Base-by-base conservation (phyloP, 306 rosid species). In the Quercus suber region DNA sequence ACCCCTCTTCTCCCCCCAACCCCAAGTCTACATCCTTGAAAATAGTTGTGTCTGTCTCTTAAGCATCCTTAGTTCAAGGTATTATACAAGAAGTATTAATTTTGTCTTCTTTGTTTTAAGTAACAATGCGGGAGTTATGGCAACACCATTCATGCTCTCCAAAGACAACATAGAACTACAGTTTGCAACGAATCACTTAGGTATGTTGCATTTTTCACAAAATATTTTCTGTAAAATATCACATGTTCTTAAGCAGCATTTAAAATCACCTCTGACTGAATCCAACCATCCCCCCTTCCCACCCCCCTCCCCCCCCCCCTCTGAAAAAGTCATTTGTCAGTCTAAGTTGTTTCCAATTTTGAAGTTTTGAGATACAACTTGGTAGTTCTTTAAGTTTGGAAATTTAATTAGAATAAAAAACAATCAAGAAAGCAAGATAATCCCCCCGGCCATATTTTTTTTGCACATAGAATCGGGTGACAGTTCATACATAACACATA, bases 81-180 rank as follows among this genome's bases (percentile, higher is more conserved):
- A 61, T 63, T 60, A 51, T 49, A 49, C 15, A 21, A 60, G 4
- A 19, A 75, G 45, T 55, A 60, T 4, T 80, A n/a, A 90, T 55
- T 55, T 72, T 75, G 43, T 35, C 19, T 74, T 56, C 31, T 75
- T 61, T 86, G 71, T 80, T 85, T 74, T 77, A 83, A 94, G 99
- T 85, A 94, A 94, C 86, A 94, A 94, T 85, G 97, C 99, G 82
- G 99, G 97, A 78, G 70, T 92, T 70, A 80, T 85, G 88, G 97
- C 95, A 60, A 31, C 85, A 49, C 91, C 93, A 25, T 94, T 87
- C 86, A 71, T 71, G 37, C 89, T 89, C 77, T 92, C 97, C 25
- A 85, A 86, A 76, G 97, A 94, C 86, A 87, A 89, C 59, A 89
- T 92, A 73, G 99, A 94, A 82, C 85, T 91, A 61, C 97, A 89